A percentile compares a stretch with the other conserved stretches of the same genome.
Conservation (phyloP, 1,139 yeast species). For the Yamadazyma friedrichii region DNA sequence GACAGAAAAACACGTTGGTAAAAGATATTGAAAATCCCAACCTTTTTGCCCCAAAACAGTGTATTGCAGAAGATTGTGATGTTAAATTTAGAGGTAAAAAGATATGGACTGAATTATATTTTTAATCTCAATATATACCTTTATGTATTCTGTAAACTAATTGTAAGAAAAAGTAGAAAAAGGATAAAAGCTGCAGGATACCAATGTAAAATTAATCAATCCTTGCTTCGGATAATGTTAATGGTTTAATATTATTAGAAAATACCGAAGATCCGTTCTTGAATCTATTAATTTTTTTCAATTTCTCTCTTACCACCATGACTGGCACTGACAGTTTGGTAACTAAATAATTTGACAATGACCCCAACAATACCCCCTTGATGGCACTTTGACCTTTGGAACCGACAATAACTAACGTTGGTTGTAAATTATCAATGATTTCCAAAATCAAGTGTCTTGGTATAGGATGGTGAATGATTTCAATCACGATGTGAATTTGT, state of each 20-base stretch:
- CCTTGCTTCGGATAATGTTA: conserved; percentile 50
- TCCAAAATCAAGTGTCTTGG: conserved; percentile 85
- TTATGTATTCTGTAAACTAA: neutral
- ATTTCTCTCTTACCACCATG: conserved; percentile 83
- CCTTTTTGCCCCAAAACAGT: conserved; percentile 48
- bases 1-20: conserved; percentile 12
- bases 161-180: neutral
- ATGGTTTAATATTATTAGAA: conserved; percentile 48
- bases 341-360: conserved; percentile 73
- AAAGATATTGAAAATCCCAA: conserved; percentile 42
- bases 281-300: conserved; percentile 70
- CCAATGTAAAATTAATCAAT: conserved; percentile 29
- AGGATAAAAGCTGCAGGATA: neutral
- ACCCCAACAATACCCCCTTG: conserved; percentile 74
- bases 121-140: conserved; percentile 13
- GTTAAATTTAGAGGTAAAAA: conserved; percentile 31
- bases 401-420: conserved; percentile 80
- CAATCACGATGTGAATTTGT: conserved; percentile 74
- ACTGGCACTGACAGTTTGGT: conserved; percentile 83
- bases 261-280: conserved; percentile 47
- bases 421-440: conserved; percentile 77
- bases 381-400: conserved; percentile 75
- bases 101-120: conserved; percentile 38
- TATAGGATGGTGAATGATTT: conserved; percentile 79
- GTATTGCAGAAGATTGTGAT: conserved; percentile 45